These are phyloP conservation scores for Corymbia calophylla DNA, from an alignment of 441 rosid genomes.

Conservation along the genomic window DNA sequence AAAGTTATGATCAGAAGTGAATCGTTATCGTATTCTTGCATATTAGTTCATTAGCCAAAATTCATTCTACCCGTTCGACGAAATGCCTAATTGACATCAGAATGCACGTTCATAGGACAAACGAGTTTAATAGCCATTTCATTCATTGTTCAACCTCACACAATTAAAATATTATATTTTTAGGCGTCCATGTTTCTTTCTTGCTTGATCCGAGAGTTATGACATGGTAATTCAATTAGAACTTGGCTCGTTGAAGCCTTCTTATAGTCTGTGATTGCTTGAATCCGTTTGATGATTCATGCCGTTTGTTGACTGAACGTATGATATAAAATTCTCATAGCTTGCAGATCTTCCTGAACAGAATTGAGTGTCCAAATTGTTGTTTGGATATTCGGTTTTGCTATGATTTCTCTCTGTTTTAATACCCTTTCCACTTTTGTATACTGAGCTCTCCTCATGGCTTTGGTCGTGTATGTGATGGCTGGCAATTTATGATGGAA, in stretches of 20 bases:
- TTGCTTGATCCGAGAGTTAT: background rate
- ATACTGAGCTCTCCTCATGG: background rate
- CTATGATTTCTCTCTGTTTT: background rate
- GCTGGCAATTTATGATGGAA: background rate
- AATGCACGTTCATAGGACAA: background rate
- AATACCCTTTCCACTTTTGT: background rate
- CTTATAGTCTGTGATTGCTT: background rate
- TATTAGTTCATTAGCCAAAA: background rate
- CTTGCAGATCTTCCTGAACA: background rate
- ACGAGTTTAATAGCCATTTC: background rate
- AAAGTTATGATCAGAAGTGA: background rate
- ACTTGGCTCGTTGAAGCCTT: background rate
- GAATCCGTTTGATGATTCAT: background rate
- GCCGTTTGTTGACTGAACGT: background rate
- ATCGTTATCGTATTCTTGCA: background rate
- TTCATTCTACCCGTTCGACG: background rate
- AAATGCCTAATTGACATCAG: background rate
- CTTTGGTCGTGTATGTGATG: background rate
- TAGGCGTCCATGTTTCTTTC: background rate
- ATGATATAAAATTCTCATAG: background rate
- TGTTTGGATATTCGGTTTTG: background rate
- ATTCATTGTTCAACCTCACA: background rate
- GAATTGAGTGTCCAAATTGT: background rate
- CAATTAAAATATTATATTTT: background rate
- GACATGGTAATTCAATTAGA: background rate